Evolutionary conservation across 2,329 filamentous ascomycete species (phyloP).

Genomic region (Lecanosticta acicola): DNA sequence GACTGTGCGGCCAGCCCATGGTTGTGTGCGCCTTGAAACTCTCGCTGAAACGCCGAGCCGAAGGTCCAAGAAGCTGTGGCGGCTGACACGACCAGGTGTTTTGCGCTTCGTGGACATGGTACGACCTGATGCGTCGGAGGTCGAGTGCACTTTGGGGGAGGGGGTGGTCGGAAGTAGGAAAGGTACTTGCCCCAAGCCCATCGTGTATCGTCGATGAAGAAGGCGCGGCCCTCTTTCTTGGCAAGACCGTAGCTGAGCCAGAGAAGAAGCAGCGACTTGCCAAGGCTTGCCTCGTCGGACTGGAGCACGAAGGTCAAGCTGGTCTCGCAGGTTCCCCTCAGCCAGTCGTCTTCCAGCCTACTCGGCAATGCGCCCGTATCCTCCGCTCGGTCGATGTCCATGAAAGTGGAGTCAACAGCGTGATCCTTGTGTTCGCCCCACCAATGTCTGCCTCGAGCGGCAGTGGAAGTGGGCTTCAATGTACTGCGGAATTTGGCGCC

Average conservation of each 20-base stretch:
- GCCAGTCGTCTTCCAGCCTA: constrained; percentile 6
- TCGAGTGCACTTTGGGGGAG: constrained; percentile 59
- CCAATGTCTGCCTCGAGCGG: constrained; percentile 34
- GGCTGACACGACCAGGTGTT: constrained; percentile 67
- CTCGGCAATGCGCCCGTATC: constrained; percentile 52
- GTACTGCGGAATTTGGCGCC: constrained; percentile 41
- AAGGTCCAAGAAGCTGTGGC: constrained; percentile 62
- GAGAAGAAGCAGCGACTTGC: constrained; percentile 67
- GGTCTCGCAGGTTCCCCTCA: constrained; percentile 55
- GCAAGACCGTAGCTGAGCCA: constrained; percentile 83
- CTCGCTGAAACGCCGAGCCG: constrained; percentile 52
- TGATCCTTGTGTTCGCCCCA: constrained; percentile 51
- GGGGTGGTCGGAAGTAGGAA: constrained; percentile 64
- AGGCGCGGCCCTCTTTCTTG: constrained; percentile 64
- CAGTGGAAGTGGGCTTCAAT: constrained; percentile 14
- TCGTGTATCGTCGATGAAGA: constrained; percentile 78
- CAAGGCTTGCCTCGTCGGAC: constrained; percentile 67
- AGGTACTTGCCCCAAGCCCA: constrained; percentile 76
- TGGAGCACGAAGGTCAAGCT: constrained; percentile 76
- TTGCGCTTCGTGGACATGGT: constrained; percentile 70
- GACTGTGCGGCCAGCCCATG: constrained; percentile 40
- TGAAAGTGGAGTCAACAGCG: constrained; percentile 59
- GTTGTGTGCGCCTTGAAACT: constrained; percentile 33
- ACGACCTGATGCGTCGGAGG: constrained; percentile 71
- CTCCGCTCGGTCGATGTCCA: constrained; percentile 71